These are phyloP conservation scores for Aeschynomene evenia DNA, from an alignment of 306 rosid species.

Conservation along the genomic window DNA sequence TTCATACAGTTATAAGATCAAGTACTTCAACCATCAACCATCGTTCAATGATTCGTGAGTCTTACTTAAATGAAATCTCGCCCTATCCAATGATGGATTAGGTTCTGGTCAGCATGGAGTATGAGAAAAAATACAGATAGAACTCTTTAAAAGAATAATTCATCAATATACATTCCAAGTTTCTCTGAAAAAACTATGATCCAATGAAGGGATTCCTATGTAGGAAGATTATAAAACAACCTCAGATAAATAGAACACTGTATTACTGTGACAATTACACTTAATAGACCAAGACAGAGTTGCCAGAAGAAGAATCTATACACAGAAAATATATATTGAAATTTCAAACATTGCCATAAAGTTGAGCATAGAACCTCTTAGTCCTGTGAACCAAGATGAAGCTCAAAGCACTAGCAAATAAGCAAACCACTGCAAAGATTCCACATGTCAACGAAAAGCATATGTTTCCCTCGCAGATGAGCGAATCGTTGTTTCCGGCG, in stretches of 20 bases:
- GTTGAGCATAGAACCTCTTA: conserved; percentile 58
- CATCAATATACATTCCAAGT: no score
- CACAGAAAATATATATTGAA: not conserved
- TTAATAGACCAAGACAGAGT: not conserved
- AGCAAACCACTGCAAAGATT: conserved; percentile 57
- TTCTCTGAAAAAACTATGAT: no score
- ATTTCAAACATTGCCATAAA: conserved; percentile 32
- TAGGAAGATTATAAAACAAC: not conserved
- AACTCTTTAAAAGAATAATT: no score
- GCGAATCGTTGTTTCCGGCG: conserved; percentile 27
- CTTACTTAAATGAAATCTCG: no score
- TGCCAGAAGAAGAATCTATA: not conserved
- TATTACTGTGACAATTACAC: not conserved
- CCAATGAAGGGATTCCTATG: not conserved
- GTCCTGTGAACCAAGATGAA: conserved; percentile 49
- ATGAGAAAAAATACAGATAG: no score
- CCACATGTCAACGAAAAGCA: conserved; percentile 67
- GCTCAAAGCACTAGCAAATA: conserved; percentile 53
- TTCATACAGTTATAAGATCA: no score
- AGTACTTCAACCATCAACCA: no score
- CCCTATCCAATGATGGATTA: no score
- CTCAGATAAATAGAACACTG: not conserved
- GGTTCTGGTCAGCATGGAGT: no score
- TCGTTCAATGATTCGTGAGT: no score
- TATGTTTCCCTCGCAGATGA: conserved; percentile 56